phyloP scores from a whole-genome alignment of 257 asterid species.

The Anisodus acutangulus region DNA sequence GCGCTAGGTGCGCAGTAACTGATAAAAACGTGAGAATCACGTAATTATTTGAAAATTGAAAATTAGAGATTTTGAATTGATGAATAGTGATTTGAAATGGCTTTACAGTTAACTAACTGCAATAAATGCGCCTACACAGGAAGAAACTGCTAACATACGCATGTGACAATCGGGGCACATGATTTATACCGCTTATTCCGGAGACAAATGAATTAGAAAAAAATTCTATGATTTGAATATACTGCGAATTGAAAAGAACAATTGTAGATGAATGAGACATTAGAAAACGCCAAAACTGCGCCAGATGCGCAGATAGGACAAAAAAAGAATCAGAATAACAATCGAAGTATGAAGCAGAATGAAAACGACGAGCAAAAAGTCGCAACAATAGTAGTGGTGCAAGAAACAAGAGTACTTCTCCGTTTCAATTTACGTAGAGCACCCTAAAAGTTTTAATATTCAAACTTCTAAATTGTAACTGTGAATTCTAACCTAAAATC shows the following conservation, averaged over 20 bases:
- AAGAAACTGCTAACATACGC: constrained; percentile 32
- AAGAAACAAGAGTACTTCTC: neutral
- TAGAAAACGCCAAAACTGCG: constrained; percentile 34
- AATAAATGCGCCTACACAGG: constrained; percentile 28
- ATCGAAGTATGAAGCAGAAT: constrained; percentile 5
- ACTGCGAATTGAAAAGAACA: neutral
- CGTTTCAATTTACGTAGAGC: too few species aligned
- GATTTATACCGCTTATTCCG: constrained; percentile 25
- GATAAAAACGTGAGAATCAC: constrained; percentile 10
- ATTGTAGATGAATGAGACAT: neutral
- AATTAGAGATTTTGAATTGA: neutral
- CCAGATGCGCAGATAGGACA: neutral
- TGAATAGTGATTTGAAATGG: neutral
- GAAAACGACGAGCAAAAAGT: neutral
- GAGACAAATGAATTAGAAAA: constrained; percentile 12
- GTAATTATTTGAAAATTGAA: constrained; percentile 15
- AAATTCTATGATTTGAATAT: constrained; percentile 5
- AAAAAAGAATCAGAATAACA: neutral
- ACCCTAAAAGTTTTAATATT: too few species aligned
- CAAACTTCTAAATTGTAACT: too few species aligned
- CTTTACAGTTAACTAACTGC: constrained; percentile 8
- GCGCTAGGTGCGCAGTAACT: neutral
- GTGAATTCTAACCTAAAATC: too few species aligned
- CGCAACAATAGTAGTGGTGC: neutral
- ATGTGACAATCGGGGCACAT: neutral